Percentiles rank a stretch among this genome's conserved stretches.
phyloP scores from a whole-genome alignment of 805 yeast genomes.

The Saccharomycopsis sp. region DNA sequence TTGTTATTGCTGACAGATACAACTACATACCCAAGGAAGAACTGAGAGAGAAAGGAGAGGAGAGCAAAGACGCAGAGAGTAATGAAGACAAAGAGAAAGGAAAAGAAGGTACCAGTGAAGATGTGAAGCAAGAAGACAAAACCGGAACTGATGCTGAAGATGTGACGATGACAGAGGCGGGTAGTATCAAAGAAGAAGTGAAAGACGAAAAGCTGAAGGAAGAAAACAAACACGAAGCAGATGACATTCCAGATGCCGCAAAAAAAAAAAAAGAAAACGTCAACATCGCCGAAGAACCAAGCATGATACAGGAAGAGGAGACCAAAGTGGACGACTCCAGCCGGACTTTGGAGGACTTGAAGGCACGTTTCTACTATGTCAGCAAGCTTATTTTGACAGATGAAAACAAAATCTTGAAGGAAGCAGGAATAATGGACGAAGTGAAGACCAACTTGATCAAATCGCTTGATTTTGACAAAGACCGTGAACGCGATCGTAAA shows the following conservation, averaged over 20 bases:
- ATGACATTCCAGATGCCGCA: background rate
- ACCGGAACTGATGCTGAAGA: background rate
- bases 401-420: constrained; percentile 26
- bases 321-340: constrained; percentile 19
- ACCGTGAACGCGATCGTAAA: constrained; percentile 73
- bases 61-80: constrained; percentile 5
- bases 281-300: background rate
- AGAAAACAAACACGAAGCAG: too few species aligned
- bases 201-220: too few species aligned
- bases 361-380: constrained; percentile 71
- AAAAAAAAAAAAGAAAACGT: background rate
- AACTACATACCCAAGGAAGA: constrained; percentile 23
- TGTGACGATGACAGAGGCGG: background rate
- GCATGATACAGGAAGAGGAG: constrained; percentile 1
- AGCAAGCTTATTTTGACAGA: constrained; percentile 47
- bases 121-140: background rate
- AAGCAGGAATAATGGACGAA: constrained; percentile 28
- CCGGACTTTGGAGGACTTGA: constrained; percentile 70
- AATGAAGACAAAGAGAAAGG: background rate
- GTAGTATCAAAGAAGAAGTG: background rate
- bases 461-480: constrained; percentile 59
- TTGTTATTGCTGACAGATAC: constrained; percentile 58
- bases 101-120: constrained; percentile 6
- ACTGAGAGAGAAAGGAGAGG: constrained; percentile 8
- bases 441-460: constrained; percentile 48